Base-by-base conservation (phyloP, 2,329 filamentous ascomycete genomes). In the Colletotrichum sp. region DNA sequence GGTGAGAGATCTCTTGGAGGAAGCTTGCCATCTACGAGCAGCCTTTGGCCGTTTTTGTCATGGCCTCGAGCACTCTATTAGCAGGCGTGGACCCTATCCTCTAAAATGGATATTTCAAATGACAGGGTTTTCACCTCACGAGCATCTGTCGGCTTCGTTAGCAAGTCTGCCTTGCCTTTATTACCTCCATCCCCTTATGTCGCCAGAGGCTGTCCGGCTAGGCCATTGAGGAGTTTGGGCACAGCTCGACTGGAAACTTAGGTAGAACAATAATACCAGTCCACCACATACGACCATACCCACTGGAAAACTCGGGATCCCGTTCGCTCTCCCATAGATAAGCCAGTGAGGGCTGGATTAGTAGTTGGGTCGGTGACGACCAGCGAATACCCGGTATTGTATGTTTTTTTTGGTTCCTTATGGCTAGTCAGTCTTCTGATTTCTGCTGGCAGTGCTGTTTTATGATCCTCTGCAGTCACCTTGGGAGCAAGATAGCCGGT, bases 221-320 rank as follows among this genome's bases (percentile, higher is more conserved):
- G 39, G 44, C 9, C n/a, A n/a, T 28, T 28, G 13, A 59, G 55
- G 25, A 59, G 27, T 25, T 16, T 27, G 27, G 25, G 25, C 19
- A 19, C 15, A 27, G 9, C 27, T 34, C 8, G 13, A 12, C 28
- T 28, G 28, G 28, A 15, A 22, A 61, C 28, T 61, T 61, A 32
- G 9, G 8, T 28, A 61, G 19, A 8, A 32, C 28, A n/a, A 5
- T 19, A 8, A 5, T 6, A 5, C 0, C 1, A 0, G 0, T 4
- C 11, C 4, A 44, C 2, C 12, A 57, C 71, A 69, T 55, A 61
- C 57, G 55, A 70, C 22, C 57, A 63, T 32, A 70, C 66, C 71
- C 52, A 69, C 65, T 70, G 57, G 71, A 73, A 12, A 69, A 73
- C 65, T 73, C 55, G 65, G 71, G 64, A 72, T 70, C 32, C 55